A percentile compares a stretch with the other conserved stretches of the same genome.
Evolutionary conservation across 2,329 filamentous ascomycete genomes (phyloP).

Genomic region (Pyricularia pennisetigena): DNA sequence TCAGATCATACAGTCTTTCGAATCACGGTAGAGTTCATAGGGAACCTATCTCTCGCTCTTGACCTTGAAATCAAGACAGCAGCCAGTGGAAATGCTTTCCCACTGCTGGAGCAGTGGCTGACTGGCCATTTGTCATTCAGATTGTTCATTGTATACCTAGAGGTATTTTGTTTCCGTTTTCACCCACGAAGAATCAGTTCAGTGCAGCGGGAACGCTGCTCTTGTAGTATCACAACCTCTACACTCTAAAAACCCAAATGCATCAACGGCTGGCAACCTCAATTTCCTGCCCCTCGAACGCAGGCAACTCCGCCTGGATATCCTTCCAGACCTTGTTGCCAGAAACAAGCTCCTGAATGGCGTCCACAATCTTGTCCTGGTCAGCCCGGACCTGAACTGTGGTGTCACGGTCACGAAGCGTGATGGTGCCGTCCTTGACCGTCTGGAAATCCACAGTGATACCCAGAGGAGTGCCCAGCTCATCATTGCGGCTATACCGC

Average conservation of each 20-base stretch:
- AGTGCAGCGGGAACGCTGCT: neutral
- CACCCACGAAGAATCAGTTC: neutral
- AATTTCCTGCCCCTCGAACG: slow-evolving; percentile 69
- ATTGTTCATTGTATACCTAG: neutral
- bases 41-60: no score
- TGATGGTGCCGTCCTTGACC: slow-evolving; percentile 76
- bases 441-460: slow-evolving; percentile 96
- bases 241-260: slow-evolving; percentile 13
- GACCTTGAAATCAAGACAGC: no score
- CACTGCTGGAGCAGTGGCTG: neutral
- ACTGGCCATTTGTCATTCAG: neutral
- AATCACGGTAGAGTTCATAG: neutral
- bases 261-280: slow-evolving; percentile 19
- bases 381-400: slow-evolving; percentile 83
- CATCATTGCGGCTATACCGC: slow-evolving; percentile 89
- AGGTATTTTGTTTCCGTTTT: neutral
- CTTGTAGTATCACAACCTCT: slow-evolving; percentile 10
- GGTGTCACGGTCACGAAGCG: slow-evolving; percentile 81
- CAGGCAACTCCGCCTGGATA: slow-evolving; percentile 67
- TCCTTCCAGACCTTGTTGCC: slow-evolving; percentile 53
- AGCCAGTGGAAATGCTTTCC: neutral
- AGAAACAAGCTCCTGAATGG: slow-evolving; percentile 46
- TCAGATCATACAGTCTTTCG: no score
- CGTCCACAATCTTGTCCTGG: slow-evolving; percentile 68
- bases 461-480: slow-evolving; percentile 87